phyloP scores from a whole-genome alignment of 1,284 basidiomycete genomes.

The Cryptococcus jaspeensis region DNA sequence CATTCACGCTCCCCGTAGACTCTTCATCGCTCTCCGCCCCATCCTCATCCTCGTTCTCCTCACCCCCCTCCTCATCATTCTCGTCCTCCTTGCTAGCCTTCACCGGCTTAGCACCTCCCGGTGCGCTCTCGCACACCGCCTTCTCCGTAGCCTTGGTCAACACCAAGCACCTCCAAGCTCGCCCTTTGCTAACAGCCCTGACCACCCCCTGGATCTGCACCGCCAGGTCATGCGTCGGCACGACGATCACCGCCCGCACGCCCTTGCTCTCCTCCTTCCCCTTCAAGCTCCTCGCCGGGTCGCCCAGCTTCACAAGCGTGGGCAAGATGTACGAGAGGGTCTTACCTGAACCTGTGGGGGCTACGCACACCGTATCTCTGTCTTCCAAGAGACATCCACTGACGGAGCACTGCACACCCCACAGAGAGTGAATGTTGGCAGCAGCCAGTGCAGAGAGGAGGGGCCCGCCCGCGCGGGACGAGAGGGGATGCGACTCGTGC shows the following conservation, averaged over 20 bases:
- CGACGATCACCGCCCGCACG: conserved; percentile 75
- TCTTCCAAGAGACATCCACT: conserved; percentile 53
- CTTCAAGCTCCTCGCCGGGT: conserved; percentile 56
- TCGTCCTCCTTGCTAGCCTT: conserved; percentile 8
- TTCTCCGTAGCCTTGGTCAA: conserved; percentile 73
- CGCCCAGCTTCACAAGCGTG: conserved; percentile 65
- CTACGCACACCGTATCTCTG: conserved; percentile 83
- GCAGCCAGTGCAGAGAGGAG: conserved; percentile 26
- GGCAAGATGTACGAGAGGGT: conserved; percentile 87
- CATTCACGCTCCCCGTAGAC: conserved; percentile 22
- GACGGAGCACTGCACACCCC: conserved; percentile 47
- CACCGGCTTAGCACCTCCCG: conserved; percentile 17
- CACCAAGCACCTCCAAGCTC: conserved; percentile 78
- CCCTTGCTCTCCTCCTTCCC: conserved; percentile 55
- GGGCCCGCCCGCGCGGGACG: conserved; percentile 30
- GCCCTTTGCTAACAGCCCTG: conserved; percentile 60
- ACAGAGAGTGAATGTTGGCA: conserved; percentile 34
- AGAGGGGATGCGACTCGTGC: conserved; percentile 30
- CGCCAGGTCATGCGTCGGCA: conserved; percentile 94
- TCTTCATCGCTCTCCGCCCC: conserved; percentile 20
- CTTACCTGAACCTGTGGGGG: conserved; percentile 93
- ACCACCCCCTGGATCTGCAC: conserved; percentile 92
- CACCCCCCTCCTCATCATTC: conserved; percentile 15
- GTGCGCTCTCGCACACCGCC: conserved; percentile 46
- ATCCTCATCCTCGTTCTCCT: conserved; percentile 18